Conservation (phyloP, 2,329 filamentous ascomycete species). For the Sporothrix curviconia region DNA sequence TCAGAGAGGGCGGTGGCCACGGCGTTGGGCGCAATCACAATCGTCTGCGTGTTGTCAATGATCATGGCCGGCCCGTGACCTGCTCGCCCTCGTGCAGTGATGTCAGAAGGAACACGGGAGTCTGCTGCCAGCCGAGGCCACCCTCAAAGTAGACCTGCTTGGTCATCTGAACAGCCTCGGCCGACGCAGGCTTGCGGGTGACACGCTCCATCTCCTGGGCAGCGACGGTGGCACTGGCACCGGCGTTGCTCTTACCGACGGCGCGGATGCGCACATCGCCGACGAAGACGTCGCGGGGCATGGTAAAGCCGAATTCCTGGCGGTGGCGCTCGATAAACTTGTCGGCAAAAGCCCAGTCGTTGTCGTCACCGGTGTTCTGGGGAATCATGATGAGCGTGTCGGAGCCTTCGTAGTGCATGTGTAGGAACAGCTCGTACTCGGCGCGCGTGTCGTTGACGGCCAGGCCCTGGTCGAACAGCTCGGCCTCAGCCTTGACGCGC, state of each 20-base stretch:
- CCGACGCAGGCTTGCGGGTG: too few species aligned
- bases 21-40: constrained; percentile 74
- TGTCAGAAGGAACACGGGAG: constrained; percentile 74
- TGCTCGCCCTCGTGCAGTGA: constrained; percentile 65
- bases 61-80: constrained; percentile 69
- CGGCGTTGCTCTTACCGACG: constrained; percentile 54
- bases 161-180: too few species aligned
- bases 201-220: too few species aligned
- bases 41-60: constrained; percentile 82
- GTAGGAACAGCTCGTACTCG: constrained; percentile 82
- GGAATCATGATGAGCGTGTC: constrained; percentile 81
- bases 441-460: constrained; percentile 58
- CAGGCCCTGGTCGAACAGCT: constrained; percentile 72
- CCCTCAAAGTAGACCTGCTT: constrained; percentile 74
- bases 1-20: constrained; percentile 72
- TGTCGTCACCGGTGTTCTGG: constrained; percentile 53
- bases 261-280: constrained; percentile 84
- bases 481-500: constrained; percentile 62
- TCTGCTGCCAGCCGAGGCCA: constrained; percentile 58
- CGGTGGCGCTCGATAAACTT: constrained; percentile 83
- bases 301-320: constrained; percentile 86
- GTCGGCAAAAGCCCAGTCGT: constrained; percentile 76
- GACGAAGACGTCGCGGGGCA: constrained; percentile 80
- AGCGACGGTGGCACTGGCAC: neutral
- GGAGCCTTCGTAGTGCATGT: constrained; percentile 85